phyloP scores from a whole-genome alignment of 176 grass and related monocot genomes.

The Miscanthus lutarioriparius region DNA sequence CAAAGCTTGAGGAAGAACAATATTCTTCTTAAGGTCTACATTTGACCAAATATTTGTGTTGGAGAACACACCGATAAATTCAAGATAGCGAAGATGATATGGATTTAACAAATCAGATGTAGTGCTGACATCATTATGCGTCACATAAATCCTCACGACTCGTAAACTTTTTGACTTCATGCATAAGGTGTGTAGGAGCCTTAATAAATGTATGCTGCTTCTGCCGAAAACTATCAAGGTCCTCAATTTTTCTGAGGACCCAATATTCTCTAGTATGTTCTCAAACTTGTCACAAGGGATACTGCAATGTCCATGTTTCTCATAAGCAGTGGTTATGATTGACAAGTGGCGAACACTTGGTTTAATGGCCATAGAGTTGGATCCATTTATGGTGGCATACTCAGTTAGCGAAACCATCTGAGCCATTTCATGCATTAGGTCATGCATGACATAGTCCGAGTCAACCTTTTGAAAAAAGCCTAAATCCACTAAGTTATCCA shows the following conservation, averaged over 20 bases:
- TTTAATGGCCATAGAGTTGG: not conserved
- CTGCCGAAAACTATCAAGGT: too few relatives aligned
- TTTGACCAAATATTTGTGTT: not conserved
- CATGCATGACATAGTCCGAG: not conserved
- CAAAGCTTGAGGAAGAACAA: not conserved
- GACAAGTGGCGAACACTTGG: not conserved
- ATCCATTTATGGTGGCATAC: not conserved
- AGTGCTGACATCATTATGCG: not conserved
- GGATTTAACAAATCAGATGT: not conserved
- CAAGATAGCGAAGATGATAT: not conserved
- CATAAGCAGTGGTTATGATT: not conserved
- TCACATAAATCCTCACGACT: not conserved
- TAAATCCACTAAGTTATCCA: not conserved
- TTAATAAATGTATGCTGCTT: too few relatives aligned
- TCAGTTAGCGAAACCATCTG: not conserved
- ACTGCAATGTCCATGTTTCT: not conserved
- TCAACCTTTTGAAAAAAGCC: not conserved
- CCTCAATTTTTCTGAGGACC: too few relatives aligned
- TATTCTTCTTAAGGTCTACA: rapidly evolving
- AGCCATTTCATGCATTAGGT: not conserved
- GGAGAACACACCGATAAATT: not conserved
- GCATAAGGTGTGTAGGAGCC: not conserved
- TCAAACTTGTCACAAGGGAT: not conserved
- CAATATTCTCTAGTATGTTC: not conserved
- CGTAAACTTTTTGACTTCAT: not conserved